Base-by-base conservation (phyloP, 495 filamentous ascomycete species). In the Tuber brumale region DNA sequence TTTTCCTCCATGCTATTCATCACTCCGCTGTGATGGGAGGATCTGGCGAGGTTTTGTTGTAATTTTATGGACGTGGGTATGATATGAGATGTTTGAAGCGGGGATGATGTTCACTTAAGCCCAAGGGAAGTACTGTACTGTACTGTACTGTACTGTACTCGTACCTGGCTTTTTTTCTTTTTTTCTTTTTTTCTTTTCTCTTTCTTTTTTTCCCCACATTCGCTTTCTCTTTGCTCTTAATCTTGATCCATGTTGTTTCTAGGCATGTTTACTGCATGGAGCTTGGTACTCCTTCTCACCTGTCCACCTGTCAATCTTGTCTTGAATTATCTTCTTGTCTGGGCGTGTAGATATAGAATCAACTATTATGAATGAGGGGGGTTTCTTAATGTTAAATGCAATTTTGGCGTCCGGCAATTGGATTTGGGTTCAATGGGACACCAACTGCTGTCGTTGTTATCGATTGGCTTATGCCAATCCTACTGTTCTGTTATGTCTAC, bases 361-460 rank as follows among this genome's bases (percentile, higher is more conserved):
- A 18, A 42, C 44, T 37, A 21, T 35, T 42, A 72, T 74, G 42
- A 57, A 7, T n/a, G 21, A 43, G 71, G 57, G 27, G 27, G 23
- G n/a, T n/a, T 44, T 16, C 69, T 51, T 74, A 51, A 70, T 14
- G 57, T 37, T 37, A 23, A 37, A 37, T 37, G 37, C 31, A 31
- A 71, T 51, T 66, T 35, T 74, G 89, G 88, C 85, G 88, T 83
- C 81, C 81, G 27, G 80, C 84, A 51, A 87, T 97, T 73, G 85
- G 88, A 18, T 91, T 90, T 88, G 93, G 94, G 3, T 97, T 95
- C 80, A 83, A 92, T 71, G 94, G 94, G 61, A 93, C 94, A 4
- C 94, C 94, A 0, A 91, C 93, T 70, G 93, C 94, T 5, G 92
- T 97, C 39, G 90, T 89, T 35, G 89, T 96, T 66, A 94, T 92